Conservation (phyloP, 331 rosid species). For the Acacia pycnantha region DNA sequence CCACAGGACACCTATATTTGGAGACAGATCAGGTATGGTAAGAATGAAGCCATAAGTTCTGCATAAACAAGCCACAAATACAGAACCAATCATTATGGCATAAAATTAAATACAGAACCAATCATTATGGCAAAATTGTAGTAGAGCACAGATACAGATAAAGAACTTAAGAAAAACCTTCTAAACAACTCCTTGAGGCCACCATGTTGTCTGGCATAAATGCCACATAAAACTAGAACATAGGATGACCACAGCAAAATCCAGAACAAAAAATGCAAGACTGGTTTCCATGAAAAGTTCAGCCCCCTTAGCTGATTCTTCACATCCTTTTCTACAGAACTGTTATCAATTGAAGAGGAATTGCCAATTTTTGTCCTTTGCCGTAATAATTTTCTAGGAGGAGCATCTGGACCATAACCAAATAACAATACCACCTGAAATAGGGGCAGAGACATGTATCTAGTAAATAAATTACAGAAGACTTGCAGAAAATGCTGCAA, state of each 20-base stretch:
- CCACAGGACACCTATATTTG: slow-evolving; percentile 92
- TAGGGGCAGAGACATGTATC: slow-evolving; percentile 11
- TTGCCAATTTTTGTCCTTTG: slow-evolving; percentile 38
- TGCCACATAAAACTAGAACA: slow-evolving; percentile 64
- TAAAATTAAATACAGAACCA: slow-evolving; percentile 16
- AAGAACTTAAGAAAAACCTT: slow-evolving; percentile 47
- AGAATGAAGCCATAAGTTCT: slow-evolving; percentile 92
- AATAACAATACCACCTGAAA: slow-evolving; percentile 40
- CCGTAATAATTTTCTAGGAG: slow-evolving; percentile 66
- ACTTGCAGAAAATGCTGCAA: slow-evolving; percentile 17
- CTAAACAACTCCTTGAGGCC: slow-evolving; percentile 80
- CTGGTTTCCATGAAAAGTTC: slow-evolving; percentile 45
- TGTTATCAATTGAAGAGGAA: slow-evolving; percentile 39
- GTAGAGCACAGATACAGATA: neutral
- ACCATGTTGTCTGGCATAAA: slow-evolving; percentile 67
- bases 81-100: slow-evolving; percentile 22
- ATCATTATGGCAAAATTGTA: slow-evolving; percentile 10
- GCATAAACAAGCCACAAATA: slow-evolving; percentile 46
- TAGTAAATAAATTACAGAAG: slow-evolving; percentile 1
- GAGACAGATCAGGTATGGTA: slow-evolving; percentile 88
- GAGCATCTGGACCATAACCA: slow-evolving; percentile 87
- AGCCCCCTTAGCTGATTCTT: slow-evolving; percentile 33
- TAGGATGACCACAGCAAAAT: slow-evolving; percentile 34
- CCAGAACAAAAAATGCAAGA: neutral
- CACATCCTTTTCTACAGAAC: slow-evolving; percentile 40